Conservation (phyloP, 75 land plant species). For the Cunninghamia lanceolata region DNA sequence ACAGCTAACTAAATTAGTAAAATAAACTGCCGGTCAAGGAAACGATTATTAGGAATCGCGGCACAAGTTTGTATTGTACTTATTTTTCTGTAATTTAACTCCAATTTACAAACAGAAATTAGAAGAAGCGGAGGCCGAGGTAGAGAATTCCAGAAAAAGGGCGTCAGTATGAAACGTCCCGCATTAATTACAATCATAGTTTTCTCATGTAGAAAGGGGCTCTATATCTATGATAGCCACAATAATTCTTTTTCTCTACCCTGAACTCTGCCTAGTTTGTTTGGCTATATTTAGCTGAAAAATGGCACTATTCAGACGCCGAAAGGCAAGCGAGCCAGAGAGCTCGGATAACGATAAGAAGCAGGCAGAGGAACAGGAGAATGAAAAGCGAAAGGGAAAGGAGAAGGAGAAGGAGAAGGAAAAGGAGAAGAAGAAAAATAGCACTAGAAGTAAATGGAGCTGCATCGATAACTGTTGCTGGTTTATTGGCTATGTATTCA, state of each 20-base stretch:
- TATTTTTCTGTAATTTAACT: background rate
- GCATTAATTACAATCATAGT: background rate
- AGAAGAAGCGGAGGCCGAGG: background rate
- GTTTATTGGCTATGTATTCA: slow-evolving; percentile 66
- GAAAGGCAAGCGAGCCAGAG: slow-evolving; percentile 16
- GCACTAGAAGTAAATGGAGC: slow-evolving; percentile 34
- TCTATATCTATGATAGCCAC: background rate
- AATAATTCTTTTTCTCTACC: background rate
- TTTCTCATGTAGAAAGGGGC: background rate
- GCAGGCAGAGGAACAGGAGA: background rate
- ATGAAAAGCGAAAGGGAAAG: background rate
- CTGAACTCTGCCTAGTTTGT: background rate
- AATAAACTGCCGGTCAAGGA: no score
- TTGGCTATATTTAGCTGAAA: background rate
- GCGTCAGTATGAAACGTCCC: background rate
- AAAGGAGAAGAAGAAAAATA: slow-evolving; percentile 8
- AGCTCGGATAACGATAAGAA: background rate
- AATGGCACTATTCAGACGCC: slow-evolving; percentile 17
- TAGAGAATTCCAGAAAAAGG: background rate
- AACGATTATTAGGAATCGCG: no score
- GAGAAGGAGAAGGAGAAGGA: slow-evolving; percentile 9
- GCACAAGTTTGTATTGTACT: no score
- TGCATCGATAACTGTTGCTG: slow-evolving; percentile 84
- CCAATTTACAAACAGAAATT: background rate
- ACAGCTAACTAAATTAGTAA: no score